These are phyloP conservation scores for Plasmodium gaboni DNA, from an alignment of 169 alveolate genomes.

Conservation along the genomic window DNA sequence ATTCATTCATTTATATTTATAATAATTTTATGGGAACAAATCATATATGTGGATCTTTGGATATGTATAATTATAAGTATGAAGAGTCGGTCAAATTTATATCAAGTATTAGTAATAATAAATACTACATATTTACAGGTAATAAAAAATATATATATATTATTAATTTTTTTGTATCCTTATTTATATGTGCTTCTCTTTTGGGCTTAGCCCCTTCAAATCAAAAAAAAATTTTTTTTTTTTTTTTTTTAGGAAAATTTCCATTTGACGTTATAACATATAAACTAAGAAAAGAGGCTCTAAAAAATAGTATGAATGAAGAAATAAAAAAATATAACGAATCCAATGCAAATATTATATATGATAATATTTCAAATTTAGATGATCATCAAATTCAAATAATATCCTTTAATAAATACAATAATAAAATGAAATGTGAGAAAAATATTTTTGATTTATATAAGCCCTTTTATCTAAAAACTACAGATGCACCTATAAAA, in stretches of 20 bases:
- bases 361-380: slow-evolving; percentile 14
- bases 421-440: slow-evolving; percentile 65
- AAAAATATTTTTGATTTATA: slow-evolving; percentile 57
- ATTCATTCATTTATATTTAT: slow-evolving; percentile 39
- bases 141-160: neutral
- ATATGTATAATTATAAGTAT: slow-evolving; percentile 56
- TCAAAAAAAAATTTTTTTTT: neutral
- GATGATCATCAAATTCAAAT: slow-evolving; percentile 50
- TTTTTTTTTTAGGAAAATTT: slow-evolving; percentile 27
- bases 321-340: slow-evolving; percentile 35
- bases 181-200: neutral
- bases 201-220: too few species aligned
- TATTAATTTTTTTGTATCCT: neutral
- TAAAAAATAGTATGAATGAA: slow-evolving; percentile 59
- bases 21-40: slow-evolving; percentile 6
- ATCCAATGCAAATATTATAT: neutral
- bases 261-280: slow-evolving; percentile 72
- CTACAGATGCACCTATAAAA: slow-evolving; percentile 25
- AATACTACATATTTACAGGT: slow-evolving; percentile 53
- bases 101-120: slow-evolving; percentile 29
- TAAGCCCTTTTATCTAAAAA: slow-evolving; percentile 47
- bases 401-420: slow-evolving; percentile 31
- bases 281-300: slow-evolving; percentile 47
- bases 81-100: slow-evolving; percentile 25
- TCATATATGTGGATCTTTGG: slow-evolving; percentile 34